These are phyloP conservation scores for Rubia yunnanensis DNA, from an alignment of 257 asterid species.

Conservation along the genomic window DNA sequence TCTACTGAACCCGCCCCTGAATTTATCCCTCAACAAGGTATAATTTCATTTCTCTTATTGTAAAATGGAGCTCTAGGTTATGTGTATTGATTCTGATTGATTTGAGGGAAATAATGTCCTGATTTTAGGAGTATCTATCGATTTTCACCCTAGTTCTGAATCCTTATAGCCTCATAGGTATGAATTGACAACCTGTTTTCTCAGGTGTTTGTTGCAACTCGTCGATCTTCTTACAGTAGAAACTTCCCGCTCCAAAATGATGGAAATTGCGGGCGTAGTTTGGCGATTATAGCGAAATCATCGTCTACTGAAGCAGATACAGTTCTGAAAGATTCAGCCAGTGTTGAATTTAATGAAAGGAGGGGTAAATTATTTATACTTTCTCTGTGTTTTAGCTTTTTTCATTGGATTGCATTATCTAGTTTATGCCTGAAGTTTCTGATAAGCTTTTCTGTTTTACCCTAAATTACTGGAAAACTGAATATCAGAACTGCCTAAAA, in stretches of 20 bases:
- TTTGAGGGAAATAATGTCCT: neutral
- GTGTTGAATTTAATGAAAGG: conserved; percentile 24
- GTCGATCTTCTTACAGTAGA: conserved; percentile 20
- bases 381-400: conserved; percentile 3
- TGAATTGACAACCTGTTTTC: conserved; percentile 13
- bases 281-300: conserved; percentile 32
- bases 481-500: no score
- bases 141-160: neutral
- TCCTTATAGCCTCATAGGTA: neutral
- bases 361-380: conserved; percentile 31
- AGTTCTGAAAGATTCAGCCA: conserved; percentile 39
- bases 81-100: neutral
- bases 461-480: no score
- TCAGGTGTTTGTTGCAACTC: conserved; percentile 36
- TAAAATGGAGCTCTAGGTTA: no score
- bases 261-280: conserved; percentile 14
- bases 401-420: neutral
- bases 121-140: neutral
- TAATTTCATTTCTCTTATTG: neutral
- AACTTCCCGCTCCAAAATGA: conserved; percentile 9
- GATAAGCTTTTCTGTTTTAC: neutral
- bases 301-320: conserved; percentile 37
- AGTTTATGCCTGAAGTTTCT: neutral
- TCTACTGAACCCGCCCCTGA: conserved; percentile 41
- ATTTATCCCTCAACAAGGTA: conserved; percentile 42